Conservation (phyloP, 2,329 filamentous ascomycete species). For the Fusarium burgessii region DNA sequence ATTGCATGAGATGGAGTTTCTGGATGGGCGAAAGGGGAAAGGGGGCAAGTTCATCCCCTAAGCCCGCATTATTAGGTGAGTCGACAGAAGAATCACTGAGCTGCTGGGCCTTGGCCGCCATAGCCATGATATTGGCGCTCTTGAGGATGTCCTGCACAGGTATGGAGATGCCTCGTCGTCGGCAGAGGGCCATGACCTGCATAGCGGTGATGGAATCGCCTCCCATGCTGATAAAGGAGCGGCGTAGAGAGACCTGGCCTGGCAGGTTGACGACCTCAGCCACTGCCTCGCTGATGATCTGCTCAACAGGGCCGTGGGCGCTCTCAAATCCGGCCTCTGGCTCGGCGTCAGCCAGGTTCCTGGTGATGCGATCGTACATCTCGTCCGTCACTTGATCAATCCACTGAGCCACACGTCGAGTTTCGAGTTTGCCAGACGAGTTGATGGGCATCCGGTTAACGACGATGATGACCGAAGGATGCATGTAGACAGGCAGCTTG, state of each 20-base stretch:
- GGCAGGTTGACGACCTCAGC: background rate
- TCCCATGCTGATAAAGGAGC: background rate
- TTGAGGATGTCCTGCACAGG: background rate
- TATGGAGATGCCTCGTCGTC: background rate
- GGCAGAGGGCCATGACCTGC: constrained; percentile 2
- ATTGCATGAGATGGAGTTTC: background rate
- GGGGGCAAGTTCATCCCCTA: background rate
- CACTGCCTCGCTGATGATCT: background rate
- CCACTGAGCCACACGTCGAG: background rate
- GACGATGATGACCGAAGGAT: background rate
- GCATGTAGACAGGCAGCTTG: background rate
- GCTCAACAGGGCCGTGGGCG: background rate
- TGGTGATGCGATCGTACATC: background rate
- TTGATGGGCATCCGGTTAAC: background rate
- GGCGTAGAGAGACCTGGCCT: background rate
- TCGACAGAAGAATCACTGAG: background rate
- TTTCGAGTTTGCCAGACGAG: background rate
- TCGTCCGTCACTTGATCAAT: background rate
- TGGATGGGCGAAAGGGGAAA: background rate
- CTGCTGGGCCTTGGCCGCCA: background rate
- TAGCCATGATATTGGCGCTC: background rate
- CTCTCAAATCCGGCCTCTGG: background rate
- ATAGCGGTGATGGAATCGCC: background rate
- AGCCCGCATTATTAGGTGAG: no score
- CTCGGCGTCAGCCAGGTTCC: background rate